Percentiles rank a stretch among this genome's conserved stretches.
phyloP scores from a whole-genome alignment of 108 stramenopile species.

The Cyclostephanos invisitatus region DNA sequence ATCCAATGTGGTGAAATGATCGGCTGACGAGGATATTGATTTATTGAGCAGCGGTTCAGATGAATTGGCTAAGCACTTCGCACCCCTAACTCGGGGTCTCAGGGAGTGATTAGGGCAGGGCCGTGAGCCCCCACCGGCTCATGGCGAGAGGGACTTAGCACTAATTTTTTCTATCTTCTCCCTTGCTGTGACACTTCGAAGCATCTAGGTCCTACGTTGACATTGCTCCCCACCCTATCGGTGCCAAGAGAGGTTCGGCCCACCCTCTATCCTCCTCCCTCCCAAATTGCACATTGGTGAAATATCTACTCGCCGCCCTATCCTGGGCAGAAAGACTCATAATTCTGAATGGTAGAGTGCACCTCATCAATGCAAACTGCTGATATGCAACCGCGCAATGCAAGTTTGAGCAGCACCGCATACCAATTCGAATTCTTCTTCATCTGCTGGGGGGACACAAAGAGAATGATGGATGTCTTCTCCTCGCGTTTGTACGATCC shows the following conservation, averaged over 20 bases:
- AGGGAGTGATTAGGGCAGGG: too few species aligned
- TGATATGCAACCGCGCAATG: background rate
- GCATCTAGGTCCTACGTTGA: background rate
- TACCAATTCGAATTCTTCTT: background rate
- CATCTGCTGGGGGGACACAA: slow-evolving; percentile 7
- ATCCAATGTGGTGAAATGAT: too few species aligned
- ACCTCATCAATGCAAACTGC: slow-evolving; percentile 12
- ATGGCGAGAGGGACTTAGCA: background rate
- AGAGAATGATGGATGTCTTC: slow-evolving; percentile 2
- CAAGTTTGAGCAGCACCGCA: background rate
- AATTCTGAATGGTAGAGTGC: background rate
- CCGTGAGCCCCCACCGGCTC: too few species aligned
- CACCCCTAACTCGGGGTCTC: too few species aligned
- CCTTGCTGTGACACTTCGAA: background rate
- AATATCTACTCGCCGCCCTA: too few species aligned
- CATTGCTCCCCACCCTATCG: background rate
- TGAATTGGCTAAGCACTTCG: too few species aligned
- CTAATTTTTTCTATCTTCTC: background rate
- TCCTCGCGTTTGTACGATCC: background rate
- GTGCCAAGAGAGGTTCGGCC: background rate
- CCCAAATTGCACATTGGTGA: too few species aligned
- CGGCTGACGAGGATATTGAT: too few species aligned
- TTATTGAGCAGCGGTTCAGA: too few species aligned
- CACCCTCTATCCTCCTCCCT: too few species aligned
- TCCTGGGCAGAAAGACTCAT: slow-evolving; percentile 19